Evolutionary conservation across 441 rosid genomes (phyloP).

Genomic region (Melastoma candidum): DNA sequence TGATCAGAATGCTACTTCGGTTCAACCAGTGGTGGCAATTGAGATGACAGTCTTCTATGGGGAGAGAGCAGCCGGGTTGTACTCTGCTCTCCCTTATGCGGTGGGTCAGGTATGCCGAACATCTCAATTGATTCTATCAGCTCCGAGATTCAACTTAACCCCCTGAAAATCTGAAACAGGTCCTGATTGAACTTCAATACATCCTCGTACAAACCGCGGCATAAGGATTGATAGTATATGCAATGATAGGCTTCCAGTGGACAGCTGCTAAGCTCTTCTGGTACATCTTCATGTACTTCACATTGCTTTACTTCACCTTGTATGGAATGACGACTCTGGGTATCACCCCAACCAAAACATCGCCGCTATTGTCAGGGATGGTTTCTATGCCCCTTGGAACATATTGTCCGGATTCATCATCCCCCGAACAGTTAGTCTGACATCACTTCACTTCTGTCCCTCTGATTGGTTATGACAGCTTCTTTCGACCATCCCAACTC

Average conservation of each 20-base stretch:
- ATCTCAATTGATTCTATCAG: too few species aligned
- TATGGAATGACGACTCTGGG: constrained; percentile 59
- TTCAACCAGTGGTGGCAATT: too few species aligned
- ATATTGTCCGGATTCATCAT: constrained; percentile 59
- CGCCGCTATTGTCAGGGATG: constrained; percentile 40
- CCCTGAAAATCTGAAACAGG: constrained; percentile 21
- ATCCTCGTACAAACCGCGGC: constrained; percentile 34
- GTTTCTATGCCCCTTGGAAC: constrained; percentile 57
- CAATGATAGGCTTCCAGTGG: constrained; percentile 69
- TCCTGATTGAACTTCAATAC: constrained; percentile 53
- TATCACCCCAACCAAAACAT: constrained; percentile 60
- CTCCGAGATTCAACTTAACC: too few species aligned
- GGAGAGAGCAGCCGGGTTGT: too few species aligned
- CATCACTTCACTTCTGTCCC: not conserved
- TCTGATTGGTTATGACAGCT: not conserved
- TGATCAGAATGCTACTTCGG: too few species aligned
- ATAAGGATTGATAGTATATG: constrained; percentile 43
- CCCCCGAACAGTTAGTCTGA: constrained; percentile 44
- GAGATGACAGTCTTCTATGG: too few species aligned
- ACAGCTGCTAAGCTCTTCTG: constrained; percentile 51
- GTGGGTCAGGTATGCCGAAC: too few species aligned
- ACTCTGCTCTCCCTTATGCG: too few species aligned
- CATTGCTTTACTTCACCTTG: constrained; percentile 63
- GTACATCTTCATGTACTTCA: constrained; percentile 59
- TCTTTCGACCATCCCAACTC: not conserved